These are phyloP conservation scores for Daldinia concentrica DNA, from an alignment of 495 filamentous ascomycete species.

Conservation along the genomic window DNA sequence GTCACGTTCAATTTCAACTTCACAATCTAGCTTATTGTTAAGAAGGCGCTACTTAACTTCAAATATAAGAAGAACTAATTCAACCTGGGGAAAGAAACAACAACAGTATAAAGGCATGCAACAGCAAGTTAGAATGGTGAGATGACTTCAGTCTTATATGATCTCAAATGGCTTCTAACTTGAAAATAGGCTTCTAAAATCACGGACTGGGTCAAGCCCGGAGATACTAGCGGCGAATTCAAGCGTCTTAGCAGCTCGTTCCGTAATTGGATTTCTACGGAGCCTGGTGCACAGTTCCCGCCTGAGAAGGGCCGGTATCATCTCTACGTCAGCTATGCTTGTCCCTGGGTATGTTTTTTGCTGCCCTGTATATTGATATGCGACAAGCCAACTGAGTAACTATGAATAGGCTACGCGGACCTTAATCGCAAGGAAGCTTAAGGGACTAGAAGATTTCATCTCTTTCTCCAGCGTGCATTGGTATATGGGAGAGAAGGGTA, in stretches of 20 bases:
- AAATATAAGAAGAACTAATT: constrained; percentile 14
- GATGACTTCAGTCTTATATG: neutral
- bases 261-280: constrained; percentile 72
- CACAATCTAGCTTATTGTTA: neutral
- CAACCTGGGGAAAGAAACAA: neutral
- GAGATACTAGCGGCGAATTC: constrained; percentile 86
- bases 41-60: neutral
- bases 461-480: constrained; percentile 74
- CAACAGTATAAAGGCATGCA: neutral
- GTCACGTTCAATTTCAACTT: neutral
- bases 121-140: constrained; percentile 35
- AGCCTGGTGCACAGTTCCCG: constrained; percentile 69
- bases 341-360: constrained; percentile 71
- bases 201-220: constrained; percentile 82
- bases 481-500: constrained; percentile 65
- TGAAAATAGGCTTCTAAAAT: constrained; percentile 60
- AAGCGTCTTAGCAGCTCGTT: constrained; percentile 79
- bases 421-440: constrained; percentile 78
- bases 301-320: constrained; percentile 81
- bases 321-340: constrained; percentile 77
- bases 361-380: neutral
- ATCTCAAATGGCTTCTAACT: neutral
- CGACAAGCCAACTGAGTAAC: constrained; percentile 7
- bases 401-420: constrained; percentile 70
- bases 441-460: constrained; percentile 78